A percentile compares a stretch with the other conserved stretches of the same genome.
Conservation (phyloP, 1,284 basidiomycete species). For the Boletus coffeatus region DNA sequence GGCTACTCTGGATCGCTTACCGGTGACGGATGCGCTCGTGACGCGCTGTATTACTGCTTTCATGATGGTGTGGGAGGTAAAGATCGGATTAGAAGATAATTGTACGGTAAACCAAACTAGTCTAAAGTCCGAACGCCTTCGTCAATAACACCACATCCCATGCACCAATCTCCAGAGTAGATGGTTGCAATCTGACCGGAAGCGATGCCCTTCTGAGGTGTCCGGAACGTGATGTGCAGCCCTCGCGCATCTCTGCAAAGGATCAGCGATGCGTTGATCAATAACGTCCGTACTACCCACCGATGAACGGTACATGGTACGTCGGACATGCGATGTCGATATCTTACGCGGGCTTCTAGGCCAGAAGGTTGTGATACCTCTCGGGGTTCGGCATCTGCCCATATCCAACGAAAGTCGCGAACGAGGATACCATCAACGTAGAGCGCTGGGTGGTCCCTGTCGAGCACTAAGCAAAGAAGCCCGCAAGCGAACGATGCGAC, state of each 20-base stretch:
- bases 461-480: background rate
- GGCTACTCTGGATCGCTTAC: slow-evolving; percentile 33
- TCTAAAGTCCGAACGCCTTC: slow-evolving; percentile 2
- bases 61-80: slow-evolving; percentile 38
- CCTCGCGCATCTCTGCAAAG: slow-evolving; percentile 19
- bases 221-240: slow-evolving; percentile 46
- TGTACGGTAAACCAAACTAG: background rate
- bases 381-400: slow-evolving; percentile 51
- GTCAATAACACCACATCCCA: slow-evolving; percentile 76
- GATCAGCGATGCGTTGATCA: background rate
- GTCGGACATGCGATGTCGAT: slow-evolving; percentile 66
- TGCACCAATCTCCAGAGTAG: slow-evolving; percentile 73
- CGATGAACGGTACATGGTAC: slow-evolving; percentile 43
- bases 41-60: slow-evolving; percentile 77
- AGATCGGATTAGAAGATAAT: slow-evolving; percentile 4
- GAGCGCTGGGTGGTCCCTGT: slow-evolving; percentile 63
- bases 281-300: slow-evolving; percentile 8
- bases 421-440: slow-evolving; percentile 44
- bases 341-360: slow-evolving; percentile 53
- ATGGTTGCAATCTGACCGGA: slow-evolving; percentile 77
- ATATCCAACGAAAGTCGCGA: slow-evolving; percentile 71
- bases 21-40: slow-evolving; percentile 65
- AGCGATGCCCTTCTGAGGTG: slow-evolving; percentile 66
- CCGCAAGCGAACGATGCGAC: slow-evolving; percentile 23
- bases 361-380: slow-evolving; percentile 39